Evolutionary conservation across 139 green algal genomes (phyloP).

Genomic region (Tetraselmis striata): DNA sequence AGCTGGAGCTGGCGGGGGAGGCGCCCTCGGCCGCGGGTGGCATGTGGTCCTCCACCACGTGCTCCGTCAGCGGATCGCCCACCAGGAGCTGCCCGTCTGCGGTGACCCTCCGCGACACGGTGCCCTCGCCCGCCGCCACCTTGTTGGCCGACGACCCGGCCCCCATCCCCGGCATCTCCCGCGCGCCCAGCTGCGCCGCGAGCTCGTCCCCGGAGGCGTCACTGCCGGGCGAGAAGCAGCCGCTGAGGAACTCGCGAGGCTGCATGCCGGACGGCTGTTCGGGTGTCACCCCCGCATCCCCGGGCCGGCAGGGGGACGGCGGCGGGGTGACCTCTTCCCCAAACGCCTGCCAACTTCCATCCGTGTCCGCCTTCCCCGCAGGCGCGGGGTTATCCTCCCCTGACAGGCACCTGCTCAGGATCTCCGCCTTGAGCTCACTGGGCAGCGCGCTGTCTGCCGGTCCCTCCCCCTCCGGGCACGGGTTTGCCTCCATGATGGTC

Average conservation of each 20-base stretch:
- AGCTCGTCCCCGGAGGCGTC: neutral
- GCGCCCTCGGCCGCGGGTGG: too few species aligned
- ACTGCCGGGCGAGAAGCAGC: neutral
- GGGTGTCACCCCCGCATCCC: neutral
- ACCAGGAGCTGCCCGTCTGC: neutral
- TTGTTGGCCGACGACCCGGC: too few species aligned
- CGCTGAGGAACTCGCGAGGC: neutral
- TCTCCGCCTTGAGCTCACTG: neutral
- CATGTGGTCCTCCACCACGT: neutral
- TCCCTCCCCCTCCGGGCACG: neutral
- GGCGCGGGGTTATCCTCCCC: too few species aligned
- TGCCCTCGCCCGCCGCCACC: too few species aligned
- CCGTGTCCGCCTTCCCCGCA: too few species aligned
- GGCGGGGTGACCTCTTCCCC: too few species aligned
- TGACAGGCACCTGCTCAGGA: neutral
- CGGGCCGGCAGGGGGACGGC: too few species aligned
- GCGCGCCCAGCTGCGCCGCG: too few species aligned
- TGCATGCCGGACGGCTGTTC: neutral
- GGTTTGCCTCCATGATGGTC: neutral
- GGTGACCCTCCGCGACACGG: too few species aligned
- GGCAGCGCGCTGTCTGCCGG: neutral
- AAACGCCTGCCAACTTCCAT: too few species aligned
- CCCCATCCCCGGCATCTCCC: too few species aligned
- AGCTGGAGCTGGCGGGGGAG: neutral
- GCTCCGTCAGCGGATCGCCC: neutral